Conservation (phyloP, 495 filamentous ascomycete species). For the Thozetella sp. region DNA sequence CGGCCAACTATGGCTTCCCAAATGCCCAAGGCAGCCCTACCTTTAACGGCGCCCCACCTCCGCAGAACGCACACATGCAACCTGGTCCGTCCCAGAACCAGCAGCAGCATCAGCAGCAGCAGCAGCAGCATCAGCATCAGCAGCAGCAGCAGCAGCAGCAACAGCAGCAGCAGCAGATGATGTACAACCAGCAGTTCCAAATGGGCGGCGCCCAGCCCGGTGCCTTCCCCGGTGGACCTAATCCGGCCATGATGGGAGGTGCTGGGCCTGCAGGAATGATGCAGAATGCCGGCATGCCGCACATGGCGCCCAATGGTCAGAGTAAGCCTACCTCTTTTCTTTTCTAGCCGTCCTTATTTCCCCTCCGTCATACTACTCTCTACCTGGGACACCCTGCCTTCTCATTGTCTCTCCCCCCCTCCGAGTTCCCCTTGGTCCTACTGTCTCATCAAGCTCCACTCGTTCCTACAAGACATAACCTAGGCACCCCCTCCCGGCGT, state of each 20-base stretch:
- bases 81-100: constrained; percentile 42
- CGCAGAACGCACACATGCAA: constrained; percentile 47
- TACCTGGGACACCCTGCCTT: background rate
- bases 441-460: no score
- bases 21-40: constrained; percentile 43
- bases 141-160: constrained; percentile 34
- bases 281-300: constrained; percentile 53
- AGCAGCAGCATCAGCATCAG: constrained; percentile 18
- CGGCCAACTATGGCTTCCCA: constrained; percentile 47
- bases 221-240: constrained; percentile 39
- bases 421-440: background rate
- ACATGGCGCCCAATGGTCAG: constrained; percentile 52
- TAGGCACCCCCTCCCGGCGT: background rate
- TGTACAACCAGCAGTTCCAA: constrained; percentile 44
- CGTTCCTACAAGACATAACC: background rate
- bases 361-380: constrained; percentile 3
- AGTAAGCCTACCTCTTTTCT: constrained; percentile 36
- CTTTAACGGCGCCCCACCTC: constrained; percentile 51
- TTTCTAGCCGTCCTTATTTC: constrained; percentile 14
- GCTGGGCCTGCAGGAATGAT: constrained; percentile 53
- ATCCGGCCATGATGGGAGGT: constrained; percentile 47
- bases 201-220: constrained; percentile 40
- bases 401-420: constrained; percentile 10
- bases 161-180: constrained; percentile 39
- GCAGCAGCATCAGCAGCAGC: constrained; percentile 34